Evolutionary conservation across 116 monocot species (phyloP), one percentile per base, ranked within the genome.

Genomic region (Trichopus zeylanicus): DNA sequence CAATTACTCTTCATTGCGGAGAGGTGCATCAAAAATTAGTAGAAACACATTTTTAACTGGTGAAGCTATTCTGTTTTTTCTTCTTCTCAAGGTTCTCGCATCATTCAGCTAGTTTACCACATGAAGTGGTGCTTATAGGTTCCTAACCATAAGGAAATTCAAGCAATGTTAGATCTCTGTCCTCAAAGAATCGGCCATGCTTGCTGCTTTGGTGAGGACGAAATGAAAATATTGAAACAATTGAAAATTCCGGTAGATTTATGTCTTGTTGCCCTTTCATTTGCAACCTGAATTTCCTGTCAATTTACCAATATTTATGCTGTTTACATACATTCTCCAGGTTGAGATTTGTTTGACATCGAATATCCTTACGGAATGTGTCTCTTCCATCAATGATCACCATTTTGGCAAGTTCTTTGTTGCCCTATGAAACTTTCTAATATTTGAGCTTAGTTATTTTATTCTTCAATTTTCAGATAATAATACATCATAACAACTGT

Each of bases 271-370:
- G 18, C n/a, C 42, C 8, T 13, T 13, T 13, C 1, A 12, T 42
- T 42, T 9, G 13, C 18, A 10, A 42, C 42, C 13, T 16, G 13
- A 12, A 42, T 15, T n/a, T 11, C n/a, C n/a, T n/a, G n/a, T n/a
- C n/a, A n/a, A n/a, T n/a, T n/a, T n/a, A n/a, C n/a, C n/a, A n/a
- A n/a, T n/a, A n/a, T n/a, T n/a, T n/a, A n/a, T n/a, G n/a, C n/a
- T n/a, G n/a, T n/a, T n/a, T n/a, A n/a, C n/a, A n/a, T n/a, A n/a
- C n/a, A n/a, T n/a, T n/a, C n/a, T n/a, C n/a, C 73, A 86, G 89
- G 70, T 97, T 33, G 98, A 98, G 71, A 91, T 98, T 73, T 98
- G 98, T 38, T 76, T 98, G 67, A 85, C 98, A 51, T 98, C 98
- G 31, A 98, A 91, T 70, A 55, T 82, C 22, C 74, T 67, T 54